Conservation (phyloP, 1,139 yeast genomes). For the Cylindricascospora bacillispora region DNA sequence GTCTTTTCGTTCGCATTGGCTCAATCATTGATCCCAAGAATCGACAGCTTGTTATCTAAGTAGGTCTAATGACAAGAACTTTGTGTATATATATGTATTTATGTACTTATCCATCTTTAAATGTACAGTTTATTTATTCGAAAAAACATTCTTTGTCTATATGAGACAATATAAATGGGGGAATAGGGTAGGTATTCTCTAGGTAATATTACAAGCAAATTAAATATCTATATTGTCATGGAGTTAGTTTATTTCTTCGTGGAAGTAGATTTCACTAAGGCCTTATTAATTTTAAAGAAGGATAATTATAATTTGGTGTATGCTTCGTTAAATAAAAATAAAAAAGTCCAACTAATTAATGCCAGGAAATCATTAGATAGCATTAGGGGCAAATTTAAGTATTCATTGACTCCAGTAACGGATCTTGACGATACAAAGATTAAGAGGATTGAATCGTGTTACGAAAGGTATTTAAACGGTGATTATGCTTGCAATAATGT, state of each 20-base stretch:
- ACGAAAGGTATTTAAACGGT: no score
- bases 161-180: no score
- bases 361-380: conserved; percentile 9
- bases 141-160: no score
- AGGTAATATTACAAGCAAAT: background rate
- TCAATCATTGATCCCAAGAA: conserved; percentile 90
- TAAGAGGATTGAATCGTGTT: no score
- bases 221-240: conserved; percentile 1
- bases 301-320: conserved; percentile 9
- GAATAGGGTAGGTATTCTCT: background rate
- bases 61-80: conserved; percentile 2
- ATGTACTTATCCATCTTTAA: no score
- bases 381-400: conserved; percentile 1
- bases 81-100: background rate
- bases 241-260: conserved; percentile 8
- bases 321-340: conserved; percentile 12
- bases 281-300: conserved; percentile 8
- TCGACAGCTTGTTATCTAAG: conserved; percentile 48
- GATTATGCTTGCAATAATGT: no score
- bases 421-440: no score
- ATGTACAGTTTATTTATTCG: background rate
- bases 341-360: conserved; percentile 5
- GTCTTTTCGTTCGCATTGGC: conserved; percentile 96
- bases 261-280: conserved; percentile 6
- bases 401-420: conserved; percentile 2